Conservation (phyloP, 495 filamentous ascomycete species). For the Oidiodendron maius region DNA sequence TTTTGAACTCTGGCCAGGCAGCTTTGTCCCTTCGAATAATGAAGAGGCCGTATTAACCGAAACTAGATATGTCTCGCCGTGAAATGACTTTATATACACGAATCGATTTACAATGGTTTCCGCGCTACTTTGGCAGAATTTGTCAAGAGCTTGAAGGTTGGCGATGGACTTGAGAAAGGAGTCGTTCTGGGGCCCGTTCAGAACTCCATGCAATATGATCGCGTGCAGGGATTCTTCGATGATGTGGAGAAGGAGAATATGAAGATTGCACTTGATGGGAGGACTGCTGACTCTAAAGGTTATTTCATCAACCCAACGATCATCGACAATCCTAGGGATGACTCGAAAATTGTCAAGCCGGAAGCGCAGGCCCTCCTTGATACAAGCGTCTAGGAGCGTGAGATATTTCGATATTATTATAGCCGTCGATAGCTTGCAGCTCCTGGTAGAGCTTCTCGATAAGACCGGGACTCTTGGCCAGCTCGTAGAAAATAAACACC, state of each 20-base stretch:
- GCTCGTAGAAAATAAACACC: conserved; percentile 1
- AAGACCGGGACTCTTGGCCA: neutral
- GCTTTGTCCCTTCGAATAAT: too few relatives aligned
- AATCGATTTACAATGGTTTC: conserved; percentile 53
- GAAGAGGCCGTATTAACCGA: too few relatives aligned
- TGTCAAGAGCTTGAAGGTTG: conserved; percentile 37
- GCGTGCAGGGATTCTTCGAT: conserved; percentile 27
- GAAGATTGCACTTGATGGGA: conserved; percentile 12
- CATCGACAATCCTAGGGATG: conserved; percentile 50
- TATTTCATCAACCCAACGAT: conserved; percentile 54
- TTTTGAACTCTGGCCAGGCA: conserved; percentile 45
- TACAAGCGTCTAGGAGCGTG: neutral
- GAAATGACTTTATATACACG: conserved; percentile 50
- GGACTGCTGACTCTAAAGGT: conserved; percentile 9
- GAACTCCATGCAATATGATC: conserved; percentile 45
- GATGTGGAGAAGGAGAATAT: conserved; percentile 22
- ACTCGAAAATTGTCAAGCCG: conserved; percentile 39
- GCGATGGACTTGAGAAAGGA: conserved; percentile 29
- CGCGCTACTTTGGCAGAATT: conserved; percentile 38
- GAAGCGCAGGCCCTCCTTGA: conserved; percentile 26
- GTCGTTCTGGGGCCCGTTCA: conserved; percentile 45
- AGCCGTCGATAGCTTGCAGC: neutral
- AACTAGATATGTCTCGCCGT: conserved; percentile 11
- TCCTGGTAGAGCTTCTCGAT: neutral
- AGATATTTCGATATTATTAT: neutral